Evolutionary conservation across 2,329 filamentous ascomycete genomes (phyloP).

Genomic region (Alternaria triticimaculans): DNA sequence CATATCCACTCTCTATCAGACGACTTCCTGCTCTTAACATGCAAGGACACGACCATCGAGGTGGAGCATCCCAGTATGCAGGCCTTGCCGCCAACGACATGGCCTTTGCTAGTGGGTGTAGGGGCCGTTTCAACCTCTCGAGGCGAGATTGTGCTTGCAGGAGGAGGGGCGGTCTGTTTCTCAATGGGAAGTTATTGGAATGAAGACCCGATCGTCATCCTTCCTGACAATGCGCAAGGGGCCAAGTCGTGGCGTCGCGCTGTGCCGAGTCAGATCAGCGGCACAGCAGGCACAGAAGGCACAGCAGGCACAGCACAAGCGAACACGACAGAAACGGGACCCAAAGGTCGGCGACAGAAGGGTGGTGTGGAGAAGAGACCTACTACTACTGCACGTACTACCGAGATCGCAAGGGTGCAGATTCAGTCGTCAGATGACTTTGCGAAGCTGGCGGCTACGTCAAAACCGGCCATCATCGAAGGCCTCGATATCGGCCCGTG

Average conservation of each 20-base stretch:
- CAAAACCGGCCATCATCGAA: constrained; percentile 70
- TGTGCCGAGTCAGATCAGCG: constrained; percentile 14
- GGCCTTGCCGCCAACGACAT: constrained; percentile 39
- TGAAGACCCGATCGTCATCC: constrained; percentile 32
- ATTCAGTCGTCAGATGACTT: constrained; percentile 66
- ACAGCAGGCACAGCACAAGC: constrained; percentile 9
- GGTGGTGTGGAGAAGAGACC: constrained; percentile 9
- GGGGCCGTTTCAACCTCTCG: constrained; percentile 59
- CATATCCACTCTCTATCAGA: constrained; percentile 34
- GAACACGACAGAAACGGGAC: constrained; percentile 8
- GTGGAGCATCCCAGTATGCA: constrained; percentile 29
- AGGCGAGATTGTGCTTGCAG: constrained; percentile 67
- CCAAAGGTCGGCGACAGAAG: constrained; percentile 21
- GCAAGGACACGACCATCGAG: constrained; percentile 23
- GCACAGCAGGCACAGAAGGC: constrained; percentile 14
- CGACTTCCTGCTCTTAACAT: constrained; percentile 38
- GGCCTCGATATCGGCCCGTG: constrained; percentile 72
- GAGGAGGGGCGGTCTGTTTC: constrained; percentile 87
- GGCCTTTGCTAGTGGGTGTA: constrained; percentile 76
- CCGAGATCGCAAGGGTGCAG: constrained; percentile 59
- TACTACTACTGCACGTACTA: constrained; percentile 14
- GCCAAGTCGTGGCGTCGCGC: constrained; percentile 25
- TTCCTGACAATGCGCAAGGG: constrained; percentile 18
- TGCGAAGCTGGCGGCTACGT: constrained; percentile 61
- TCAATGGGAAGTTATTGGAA: constrained; percentile 91